phyloP scores from a whole-genome alignment of 768 basidiomycete species.

The Gymnopilus junonius region DNA sequence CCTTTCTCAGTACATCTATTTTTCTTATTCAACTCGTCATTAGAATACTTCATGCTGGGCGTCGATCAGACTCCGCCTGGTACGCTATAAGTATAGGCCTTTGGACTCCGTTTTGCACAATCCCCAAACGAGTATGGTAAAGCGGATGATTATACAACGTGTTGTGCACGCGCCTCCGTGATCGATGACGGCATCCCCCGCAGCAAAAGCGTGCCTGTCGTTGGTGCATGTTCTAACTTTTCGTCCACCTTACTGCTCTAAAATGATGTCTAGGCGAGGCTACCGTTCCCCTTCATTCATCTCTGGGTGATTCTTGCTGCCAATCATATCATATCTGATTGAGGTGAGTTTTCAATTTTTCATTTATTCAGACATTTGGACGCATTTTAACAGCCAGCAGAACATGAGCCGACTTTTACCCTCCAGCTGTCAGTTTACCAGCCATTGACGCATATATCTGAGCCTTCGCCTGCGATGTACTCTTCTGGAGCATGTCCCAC shows the following conservation, averaged over 20 bases:
- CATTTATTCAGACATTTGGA: neutral
- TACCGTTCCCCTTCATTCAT: neutral
- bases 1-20: too few relatives aligned
- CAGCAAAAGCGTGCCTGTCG: neutral
- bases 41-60: too few relatives aligned
- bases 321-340: neutral
- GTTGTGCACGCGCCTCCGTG: neutral
- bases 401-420: neutral
- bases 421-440: neutral
- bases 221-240: neutral
- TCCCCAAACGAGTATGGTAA: neutral
- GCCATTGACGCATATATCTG: neutral
- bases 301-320: neutral
- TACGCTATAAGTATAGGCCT: neutral
- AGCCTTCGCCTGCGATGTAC: neutral
- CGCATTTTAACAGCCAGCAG: too few relatives aligned
- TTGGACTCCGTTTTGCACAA: neutral
- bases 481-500: neutral
- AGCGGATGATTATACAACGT: neutral
- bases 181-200: neutral
- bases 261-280: neutral
- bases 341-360: neutral
- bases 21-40: too few relatives aligned
- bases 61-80: too few relatives aligned
- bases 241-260: neutral